A percentile compares a stretch with the other conserved stretches of the same genome.
These are phyloP conservation scores for Bruguiera gymnorhiza DNA, from an alignment of 345 rosid genomes.

Conservation along the genomic window DNA sequence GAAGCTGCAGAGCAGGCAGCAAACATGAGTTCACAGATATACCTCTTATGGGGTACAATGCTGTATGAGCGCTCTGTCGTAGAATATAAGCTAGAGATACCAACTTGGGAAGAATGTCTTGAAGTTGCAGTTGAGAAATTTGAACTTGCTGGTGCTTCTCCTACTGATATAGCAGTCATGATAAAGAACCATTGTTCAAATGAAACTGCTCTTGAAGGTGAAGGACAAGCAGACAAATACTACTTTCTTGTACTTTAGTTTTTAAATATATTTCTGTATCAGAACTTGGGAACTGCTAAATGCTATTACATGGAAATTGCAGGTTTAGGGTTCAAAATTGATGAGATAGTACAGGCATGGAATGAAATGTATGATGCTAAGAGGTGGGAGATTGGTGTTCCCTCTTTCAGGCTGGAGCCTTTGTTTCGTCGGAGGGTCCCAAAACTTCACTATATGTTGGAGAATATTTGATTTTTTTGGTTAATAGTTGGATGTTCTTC, in stretches of 20 bases:
- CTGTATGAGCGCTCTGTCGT: constrained; percentile 93
- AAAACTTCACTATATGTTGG: constrained; percentile 73
- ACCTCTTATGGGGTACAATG: constrained; percentile 93
- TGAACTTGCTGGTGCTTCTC: constrained; percentile 97
- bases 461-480: constrained; percentile 46
- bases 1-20: constrained; percentile 78
- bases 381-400: constrained; percentile 92
- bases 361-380: constrained; percentile 98
- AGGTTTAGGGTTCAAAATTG: constrained; percentile 93
- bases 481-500: constrained; percentile 14
- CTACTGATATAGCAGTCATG: constrained; percentile 95
- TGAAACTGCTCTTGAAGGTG: constrained; percentile 82
- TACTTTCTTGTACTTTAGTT: constrained; percentile 3
- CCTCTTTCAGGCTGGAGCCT: constrained; percentile 94
- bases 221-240: constrained; percentile 2
- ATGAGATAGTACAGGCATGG: constrained; percentile 98
- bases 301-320: constrained; percentile 16
- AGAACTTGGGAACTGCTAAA: neutral
- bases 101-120: constrained; percentile 97
- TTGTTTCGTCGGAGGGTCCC: constrained; percentile 81
- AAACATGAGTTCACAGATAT: constrained; percentile 83
- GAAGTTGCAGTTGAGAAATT: constrained; percentile 98
- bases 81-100: constrained; percentile 80
- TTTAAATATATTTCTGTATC: neutral
- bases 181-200: constrained; percentile 96